phyloP scores from a whole-genome alignment of 768 basidiomycete species.

The Aureoboletus auriporus region DNA sequence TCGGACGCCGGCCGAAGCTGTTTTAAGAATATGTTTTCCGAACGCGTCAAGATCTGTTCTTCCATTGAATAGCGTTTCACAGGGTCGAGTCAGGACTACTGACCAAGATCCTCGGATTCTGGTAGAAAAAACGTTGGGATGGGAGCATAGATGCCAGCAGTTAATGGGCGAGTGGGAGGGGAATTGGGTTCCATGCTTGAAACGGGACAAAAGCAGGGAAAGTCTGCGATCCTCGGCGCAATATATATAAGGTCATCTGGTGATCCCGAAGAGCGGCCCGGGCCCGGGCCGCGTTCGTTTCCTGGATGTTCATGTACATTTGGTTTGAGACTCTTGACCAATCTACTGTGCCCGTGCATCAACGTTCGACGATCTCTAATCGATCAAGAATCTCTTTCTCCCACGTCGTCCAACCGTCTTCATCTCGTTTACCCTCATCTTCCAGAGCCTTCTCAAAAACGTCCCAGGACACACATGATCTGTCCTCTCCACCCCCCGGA shows the following conservation, averaged over 20 bases:
- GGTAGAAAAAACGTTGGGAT: conserved; percentile 82
- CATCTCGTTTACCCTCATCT: conserved; percentile 51
- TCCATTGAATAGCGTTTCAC: conserved; percentile 7
- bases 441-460: conserved; percentile 60
- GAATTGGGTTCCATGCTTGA: conserved; percentile 38
- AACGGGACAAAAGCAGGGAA: background rate
- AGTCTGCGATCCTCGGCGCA: background rate
- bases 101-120: conserved; percentile 79
- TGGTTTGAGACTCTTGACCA: too few species aligned
- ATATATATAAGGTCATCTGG: conserved; percentile 14
- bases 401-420: conserved; percentile 74
- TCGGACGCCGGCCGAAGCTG: conserved; percentile 64
- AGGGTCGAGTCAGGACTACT: conserved; percentile 21
- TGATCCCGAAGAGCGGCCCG: conserved; percentile 7
- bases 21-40: conserved; percentile 58
- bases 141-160: conserved; percentile 78
- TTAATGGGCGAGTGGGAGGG: conserved; percentile 49
- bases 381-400: conserved; percentile 73
- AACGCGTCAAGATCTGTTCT: conserved; percentile 59
- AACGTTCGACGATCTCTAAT: conserved; percentile 47
- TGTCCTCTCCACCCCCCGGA: conserved; percentile 48
- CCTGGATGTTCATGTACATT: too few species aligned
- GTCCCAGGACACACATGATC: conserved; percentile 68
- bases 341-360: conserved; percentile 24
- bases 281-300: background rate